These are phyloP conservation scores for Cystofilobasidium macerans DNA, from an alignment of 768 basidiomycete genomes.

Conservation along the genomic window DNA sequence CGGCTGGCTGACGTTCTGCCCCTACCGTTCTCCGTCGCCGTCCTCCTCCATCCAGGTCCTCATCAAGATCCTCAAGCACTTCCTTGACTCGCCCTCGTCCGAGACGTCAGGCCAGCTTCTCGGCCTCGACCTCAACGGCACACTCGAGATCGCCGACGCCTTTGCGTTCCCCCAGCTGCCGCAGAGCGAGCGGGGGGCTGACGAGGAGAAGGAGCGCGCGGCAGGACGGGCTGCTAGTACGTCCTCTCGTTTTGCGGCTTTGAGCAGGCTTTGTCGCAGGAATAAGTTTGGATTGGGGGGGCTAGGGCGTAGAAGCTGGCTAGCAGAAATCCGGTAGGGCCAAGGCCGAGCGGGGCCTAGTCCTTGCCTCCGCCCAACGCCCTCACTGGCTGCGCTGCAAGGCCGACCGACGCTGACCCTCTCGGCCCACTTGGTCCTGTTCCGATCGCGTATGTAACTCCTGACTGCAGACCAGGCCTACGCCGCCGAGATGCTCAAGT, in stretches of 20 bases:
- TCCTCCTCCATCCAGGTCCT: slow-evolving; percentile 53
- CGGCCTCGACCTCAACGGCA: slow-evolving; percentile 83
- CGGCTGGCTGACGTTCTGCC: background rate
- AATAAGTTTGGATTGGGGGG: no score
- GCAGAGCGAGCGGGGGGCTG: slow-evolving; percentile 29
- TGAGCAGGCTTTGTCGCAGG: background rate
- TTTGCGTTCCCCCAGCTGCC: slow-evolving; percentile 37
- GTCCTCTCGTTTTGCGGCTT: background rate
- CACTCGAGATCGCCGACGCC: slow-evolving; percentile 55
- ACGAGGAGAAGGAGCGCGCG: slow-evolving; percentile 29
- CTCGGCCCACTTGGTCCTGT: no score
- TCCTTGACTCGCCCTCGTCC: slow-evolving; percentile 48
- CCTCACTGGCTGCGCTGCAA: no score
- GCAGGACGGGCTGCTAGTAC: slow-evolving; percentile 13
- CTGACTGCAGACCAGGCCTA: slow-evolving; percentile 46
- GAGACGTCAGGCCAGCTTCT: slow-evolving; percentile 70
- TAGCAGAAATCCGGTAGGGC: no score
- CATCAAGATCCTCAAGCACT: slow-evolving; percentile 86
- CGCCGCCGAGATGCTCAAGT: slow-evolving; percentile 71
- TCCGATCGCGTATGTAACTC: background rate
- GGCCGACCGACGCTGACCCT: no score
- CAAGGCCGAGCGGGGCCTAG: no score
- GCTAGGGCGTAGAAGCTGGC: no score
- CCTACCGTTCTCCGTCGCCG: background rate
- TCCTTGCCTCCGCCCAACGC: no score